Evolutionary conservation across 2,329 filamentous ascomycete species (phyloP).

Genomic region (Ascomycota sp.): DNA sequence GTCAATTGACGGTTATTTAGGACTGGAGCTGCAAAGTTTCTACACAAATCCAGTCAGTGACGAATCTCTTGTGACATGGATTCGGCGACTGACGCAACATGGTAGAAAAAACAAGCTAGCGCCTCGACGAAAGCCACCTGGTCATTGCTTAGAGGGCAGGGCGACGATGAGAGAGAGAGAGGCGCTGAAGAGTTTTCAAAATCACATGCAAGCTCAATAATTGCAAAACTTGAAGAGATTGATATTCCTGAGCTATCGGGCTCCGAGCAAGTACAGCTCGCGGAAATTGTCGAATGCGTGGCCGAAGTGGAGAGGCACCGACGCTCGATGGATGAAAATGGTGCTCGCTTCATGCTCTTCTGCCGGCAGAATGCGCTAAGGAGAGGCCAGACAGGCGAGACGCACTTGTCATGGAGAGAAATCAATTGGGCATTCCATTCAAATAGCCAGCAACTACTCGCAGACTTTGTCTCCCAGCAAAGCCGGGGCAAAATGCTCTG

Average conservation of each 20-base stretch:
- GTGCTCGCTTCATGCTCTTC: constrained; percentile 67
- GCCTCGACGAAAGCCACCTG: too few relatives aligned
- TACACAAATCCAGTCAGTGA: constrained; percentile 1
- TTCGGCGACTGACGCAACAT: background rate
- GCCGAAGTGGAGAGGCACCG: constrained; percentile 69
- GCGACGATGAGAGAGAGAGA: too few relatives aligned
- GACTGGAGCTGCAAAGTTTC: constrained; percentile 10
- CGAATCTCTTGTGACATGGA: background rate
- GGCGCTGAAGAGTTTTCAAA: constrained; percentile 49
- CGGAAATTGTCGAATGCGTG: constrained; percentile 65
- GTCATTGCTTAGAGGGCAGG: constrained; percentile 22
- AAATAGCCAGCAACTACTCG: constrained; percentile 67
- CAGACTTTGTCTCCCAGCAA: constrained; percentile 61
- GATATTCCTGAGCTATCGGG: constrained; percentile 61
- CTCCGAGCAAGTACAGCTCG: constrained; percentile 66
- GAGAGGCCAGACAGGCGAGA: constrained; percentile 38
- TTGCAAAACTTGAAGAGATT: constrained; percentile 52
- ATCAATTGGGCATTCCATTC: constrained; percentile 75
- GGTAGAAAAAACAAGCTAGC: too few relatives aligned
- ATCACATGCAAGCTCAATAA: constrained; percentile 44
- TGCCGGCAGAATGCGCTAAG: constrained; percentile 61
- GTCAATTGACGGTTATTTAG: constrained; percentile 53
- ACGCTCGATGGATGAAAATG: constrained; percentile 76
- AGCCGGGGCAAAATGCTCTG: constrained; percentile 63
- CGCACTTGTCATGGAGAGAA: constrained; percentile 52